Base-by-base conservation (phyloP, 768 basidiomycete genomes). In the Suillus paluster region DNA sequence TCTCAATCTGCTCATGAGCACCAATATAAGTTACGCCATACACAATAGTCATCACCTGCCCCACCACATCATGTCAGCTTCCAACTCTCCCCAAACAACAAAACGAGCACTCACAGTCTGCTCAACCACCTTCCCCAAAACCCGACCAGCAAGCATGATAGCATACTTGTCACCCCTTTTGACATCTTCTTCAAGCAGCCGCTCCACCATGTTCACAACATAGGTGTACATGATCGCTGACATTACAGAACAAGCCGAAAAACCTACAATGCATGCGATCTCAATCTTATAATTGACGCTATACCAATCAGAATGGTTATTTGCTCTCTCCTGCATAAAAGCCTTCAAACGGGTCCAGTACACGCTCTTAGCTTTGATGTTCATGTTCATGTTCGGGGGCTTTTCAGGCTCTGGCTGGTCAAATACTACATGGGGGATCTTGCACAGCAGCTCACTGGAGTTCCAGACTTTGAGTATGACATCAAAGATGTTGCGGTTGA, bases 31-130 rank as follows among this genome's bases (percentile, higher is more conserved):
- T 99, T 15, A 99, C 96, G 21, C 97, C 97, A 71, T 99, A 99
- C 39, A 99, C 97, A 3, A 96, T 98, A 1, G 97, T 99, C 97
- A 99, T 99, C 66, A 98, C 94, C 89, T 91, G 64, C n/a, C n/a
- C 11, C 6, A 7, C 50, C 7, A 14, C 44, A 19, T 48, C n/a
- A n/a, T n/a, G n/a, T n/a, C 49, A 34, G 34, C n/a, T n/a, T n/a
- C 14, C 49, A 50, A 39, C 8, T 14, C 56, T 5, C 10, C 38
- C 34, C 19, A 27, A 44, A 33, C 9, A 58, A 36, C 42, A 4
- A 21, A 42, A n/a, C 11, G 1, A 49, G 17, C 52, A 78, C 85
- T 52, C 42, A 91, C 94, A 25, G 97, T 98, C 80, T 99, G 97
- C 81, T 99, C 99, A 67, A 99, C 97, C 19, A 97, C 90, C 76